Evolutionary conservation across 331 rosid genomes (phyloP).

Genomic region (Malus hybrid): DNA sequence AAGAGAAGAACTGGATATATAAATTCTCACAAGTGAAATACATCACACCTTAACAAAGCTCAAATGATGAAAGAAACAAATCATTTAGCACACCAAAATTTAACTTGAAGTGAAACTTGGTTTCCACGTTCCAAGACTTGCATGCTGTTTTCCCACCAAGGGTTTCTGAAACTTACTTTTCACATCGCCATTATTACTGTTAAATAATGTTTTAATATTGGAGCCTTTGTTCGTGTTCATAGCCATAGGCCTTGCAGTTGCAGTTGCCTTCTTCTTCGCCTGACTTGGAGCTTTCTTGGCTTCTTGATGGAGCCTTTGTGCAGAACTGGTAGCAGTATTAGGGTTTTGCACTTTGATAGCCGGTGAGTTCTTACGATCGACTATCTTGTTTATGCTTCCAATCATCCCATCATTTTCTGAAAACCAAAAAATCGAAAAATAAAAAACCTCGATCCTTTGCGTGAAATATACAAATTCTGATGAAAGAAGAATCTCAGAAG

Average conservation of each 20-base stretch:
- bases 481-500: background rate
- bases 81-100: background rate
- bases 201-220: background rate
- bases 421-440: background rate
- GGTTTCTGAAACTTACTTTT: conserved; percentile 5
- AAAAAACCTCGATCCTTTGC: background rate
- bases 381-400: conserved; percentile 33
- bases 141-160: background rate
- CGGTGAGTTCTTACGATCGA: conserved; percentile 3
- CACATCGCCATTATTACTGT: conserved; percentile 8
- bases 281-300: conserved; percentile 13
- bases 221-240: conserved; percentile 1
- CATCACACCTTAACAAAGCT: background rate
- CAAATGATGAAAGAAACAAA: background rate
- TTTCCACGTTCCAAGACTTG: background rate
- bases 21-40: background rate
- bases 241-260: conserved; percentile 1
- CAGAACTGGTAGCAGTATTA: conserved; percentile 5
- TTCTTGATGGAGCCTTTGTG: background rate
- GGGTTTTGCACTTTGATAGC: conserved; percentile 9
- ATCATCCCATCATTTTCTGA: conserved; percentile 50
- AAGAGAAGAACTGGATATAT: background rate
- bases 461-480: background rate
- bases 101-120: background rate
- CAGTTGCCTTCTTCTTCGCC: background rate